Conservation (phyloP, 257 asterid species). For the Solanum gracilifrons region DNA sequence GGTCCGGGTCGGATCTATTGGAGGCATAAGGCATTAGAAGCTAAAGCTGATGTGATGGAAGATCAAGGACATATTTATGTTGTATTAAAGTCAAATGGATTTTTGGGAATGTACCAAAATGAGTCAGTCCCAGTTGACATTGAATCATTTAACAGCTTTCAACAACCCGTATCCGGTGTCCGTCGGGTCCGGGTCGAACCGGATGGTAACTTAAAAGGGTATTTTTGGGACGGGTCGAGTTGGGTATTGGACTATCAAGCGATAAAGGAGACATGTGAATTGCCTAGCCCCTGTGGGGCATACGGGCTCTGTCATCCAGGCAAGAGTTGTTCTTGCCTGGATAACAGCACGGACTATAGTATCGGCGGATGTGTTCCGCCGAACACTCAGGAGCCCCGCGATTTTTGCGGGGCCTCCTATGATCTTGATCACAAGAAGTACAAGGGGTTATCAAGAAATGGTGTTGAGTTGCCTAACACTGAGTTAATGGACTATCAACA, state of each 20-base stretch:
- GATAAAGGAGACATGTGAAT: constrained; percentile 52
- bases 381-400: constrained; percentile 11
- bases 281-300: constrained; percentile 68
- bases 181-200: constrained; percentile 64
- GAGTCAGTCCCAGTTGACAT: constrained; percentile 59
- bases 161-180: constrained; percentile 37
- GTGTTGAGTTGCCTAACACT: constrained; percentile 76
- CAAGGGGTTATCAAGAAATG: constrained; percentile 26
- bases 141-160: constrained; percentile 63
- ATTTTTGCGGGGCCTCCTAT: constrained; percentile 33
- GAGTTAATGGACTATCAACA: constrained; percentile 45
- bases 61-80: constrained; percentile 51
- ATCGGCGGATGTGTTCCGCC: constrained; percentile 34
- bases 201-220: constrained; percentile 71
- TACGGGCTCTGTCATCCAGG: constrained; percentile 67
- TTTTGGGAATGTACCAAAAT: constrained; percentile 72
- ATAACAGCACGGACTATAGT: constrained; percentile 25
- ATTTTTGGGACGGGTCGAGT: constrained; percentile 76
- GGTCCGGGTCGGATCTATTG: constrained; percentile 34
- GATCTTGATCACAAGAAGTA: constrained; percentile 17
- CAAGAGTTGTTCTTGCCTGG: constrained; percentile 56
- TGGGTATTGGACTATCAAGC: constrained; percentile 64
- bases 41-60: constrained; percentile 44
- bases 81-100: constrained; percentile 53
- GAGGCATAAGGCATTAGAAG: constrained; percentile 61